phyloP scores from a whole-genome alignment of 1,284 basidiomycete genomes.

The Anthracocystis setariae region DNA sequence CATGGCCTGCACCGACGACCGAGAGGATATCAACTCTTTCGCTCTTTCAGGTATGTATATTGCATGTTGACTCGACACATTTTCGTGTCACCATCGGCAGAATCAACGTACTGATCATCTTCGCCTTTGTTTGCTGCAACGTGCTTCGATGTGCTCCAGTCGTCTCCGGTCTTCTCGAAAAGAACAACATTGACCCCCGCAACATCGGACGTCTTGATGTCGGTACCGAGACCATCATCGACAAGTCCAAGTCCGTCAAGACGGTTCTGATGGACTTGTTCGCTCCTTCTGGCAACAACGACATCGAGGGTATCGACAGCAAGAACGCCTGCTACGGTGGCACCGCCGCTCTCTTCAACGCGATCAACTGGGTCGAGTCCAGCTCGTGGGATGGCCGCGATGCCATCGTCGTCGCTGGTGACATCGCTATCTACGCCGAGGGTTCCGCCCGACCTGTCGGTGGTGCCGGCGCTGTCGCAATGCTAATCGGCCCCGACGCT shows the following conservation, averaged over 20 bases:
- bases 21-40: constrained; percentile 98
- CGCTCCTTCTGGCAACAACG: constrained; percentile 86
- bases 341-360: constrained; percentile 97
- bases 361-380: constrained; percentile 90
- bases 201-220: constrained; percentile 97
- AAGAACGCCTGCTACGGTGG: constrained; percentile 99
- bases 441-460: constrained; percentile 94
- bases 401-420: constrained; percentile 95
- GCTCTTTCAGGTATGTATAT: constrained; percentile 81
- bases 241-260: constrained; percentile 99
- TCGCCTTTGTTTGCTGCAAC: too few species aligned
- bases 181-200: constrained; percentile 94
- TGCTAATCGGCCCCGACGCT: constrained; percentile 95
- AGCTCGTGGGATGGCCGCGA: constrained; percentile 98
- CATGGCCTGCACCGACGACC: constrained; percentile 96
- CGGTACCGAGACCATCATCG: constrained; percentile 98
- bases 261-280: constrained; percentile 99
- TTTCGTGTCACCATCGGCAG: too few species aligned
- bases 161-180: constrained; percentile 81
- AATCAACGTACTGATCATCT: too few species aligned
- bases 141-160: constrained; percentile 43
- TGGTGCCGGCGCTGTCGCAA: constrained; percentile 93
- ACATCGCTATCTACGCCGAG: constrained; percentile 98
- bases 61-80: too few species aligned
- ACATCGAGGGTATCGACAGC: constrained; percentile 98